Conservation (phyloP, 257 asterid species). For the Nyctanthes arbortristis region DNA sequence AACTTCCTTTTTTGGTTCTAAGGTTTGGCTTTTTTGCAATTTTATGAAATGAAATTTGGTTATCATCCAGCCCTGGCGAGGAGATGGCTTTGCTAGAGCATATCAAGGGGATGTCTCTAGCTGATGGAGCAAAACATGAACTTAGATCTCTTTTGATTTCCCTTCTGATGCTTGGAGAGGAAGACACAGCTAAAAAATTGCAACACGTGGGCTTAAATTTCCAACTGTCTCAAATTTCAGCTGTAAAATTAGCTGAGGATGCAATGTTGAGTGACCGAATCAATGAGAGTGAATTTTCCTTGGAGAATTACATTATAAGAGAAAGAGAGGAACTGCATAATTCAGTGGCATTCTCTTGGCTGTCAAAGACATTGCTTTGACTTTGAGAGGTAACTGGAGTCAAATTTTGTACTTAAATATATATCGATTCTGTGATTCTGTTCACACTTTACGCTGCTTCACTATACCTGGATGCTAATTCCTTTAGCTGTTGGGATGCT, state of each 20-base stretch:
- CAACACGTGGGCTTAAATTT: constrained; percentile 61
- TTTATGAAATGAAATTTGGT: constrained; percentile 7
- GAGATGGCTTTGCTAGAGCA: constrained; percentile 89
- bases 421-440: background rate
- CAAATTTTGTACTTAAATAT: background rate
- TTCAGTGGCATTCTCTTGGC: constrained; percentile 79
- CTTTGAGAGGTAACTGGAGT: background rate
- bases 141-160: constrained; percentile 60
- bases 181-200: constrained; percentile 72
- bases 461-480: background rate
- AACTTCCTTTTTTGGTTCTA: background rate
- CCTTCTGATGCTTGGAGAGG: constrained; percentile 78
- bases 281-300: constrained; percentile 51
- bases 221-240: constrained; percentile 82
- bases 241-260: constrained; percentile 74
- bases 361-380: constrained; percentile 57
- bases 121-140: constrained; percentile 76
- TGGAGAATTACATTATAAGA: constrained; percentile 57
- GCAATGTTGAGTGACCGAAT: constrained; percentile 38
- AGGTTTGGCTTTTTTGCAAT: background rate
- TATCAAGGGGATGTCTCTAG: constrained; percentile 76
- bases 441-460: background rate
- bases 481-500: background rate
- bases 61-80: constrained; percentile 72
- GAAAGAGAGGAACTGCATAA: constrained; percentile 46